A percentile compares a stretch with the other conserved stretches of the same genome.
phyloP scores from a whole-genome alignment of 805 yeast genomes.

The Starmerella apicola region DNA sequence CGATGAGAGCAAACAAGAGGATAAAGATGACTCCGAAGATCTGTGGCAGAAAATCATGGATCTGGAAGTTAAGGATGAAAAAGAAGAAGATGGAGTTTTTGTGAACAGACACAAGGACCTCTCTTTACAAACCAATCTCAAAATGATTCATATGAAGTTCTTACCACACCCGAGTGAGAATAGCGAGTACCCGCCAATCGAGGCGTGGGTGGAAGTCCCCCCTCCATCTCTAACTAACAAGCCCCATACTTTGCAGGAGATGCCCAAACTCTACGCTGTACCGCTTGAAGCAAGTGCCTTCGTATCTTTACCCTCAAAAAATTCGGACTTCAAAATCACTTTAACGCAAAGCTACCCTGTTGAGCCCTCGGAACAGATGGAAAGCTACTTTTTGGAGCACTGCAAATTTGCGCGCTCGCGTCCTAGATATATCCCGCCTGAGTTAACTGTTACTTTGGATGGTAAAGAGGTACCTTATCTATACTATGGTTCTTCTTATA shows the following conservation, averaged over 20 bases:
- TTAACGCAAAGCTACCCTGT: conserved; percentile 27
- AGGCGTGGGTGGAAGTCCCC: conserved; percentile 39
- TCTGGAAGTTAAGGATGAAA: conserved; percentile 1
- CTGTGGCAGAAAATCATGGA: conserved; percentile 6
- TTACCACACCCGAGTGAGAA: conserved; percentile 12
- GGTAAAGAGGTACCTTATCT: conserved; percentile 34
- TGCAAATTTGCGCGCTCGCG: conserved; percentile 11
- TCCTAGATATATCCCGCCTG: conserved; percentile 31
- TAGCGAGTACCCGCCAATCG: conserved; percentile 39
- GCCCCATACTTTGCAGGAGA: conserved; percentile 21
- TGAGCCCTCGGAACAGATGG: conserved; percentile 30
- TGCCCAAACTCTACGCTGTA: conserved; percentile 33
- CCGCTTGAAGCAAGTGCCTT: conserved; percentile 35
- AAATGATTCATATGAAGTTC: conserved; percentile 11
- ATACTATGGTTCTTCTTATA: conserved; percentile 33
- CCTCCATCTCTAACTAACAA: not conserved
- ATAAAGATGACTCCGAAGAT: not conserved
- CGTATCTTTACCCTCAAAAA: conserved; percentile 33
- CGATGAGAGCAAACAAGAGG: too few relatives aligned
- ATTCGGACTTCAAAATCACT: conserved; percentile 37
- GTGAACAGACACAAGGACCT: conserved; percentile 9
- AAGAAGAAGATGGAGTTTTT: conserved; percentile 4
- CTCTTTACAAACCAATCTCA: not conserved
- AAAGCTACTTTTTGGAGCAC: conserved; percentile 30
- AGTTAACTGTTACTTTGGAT: conserved; percentile 30